These are phyloP conservation scores for Pinus tabuliformis DNA, from an alignment of 75 land plant genomes.

Conservation along the genomic window DNA sequence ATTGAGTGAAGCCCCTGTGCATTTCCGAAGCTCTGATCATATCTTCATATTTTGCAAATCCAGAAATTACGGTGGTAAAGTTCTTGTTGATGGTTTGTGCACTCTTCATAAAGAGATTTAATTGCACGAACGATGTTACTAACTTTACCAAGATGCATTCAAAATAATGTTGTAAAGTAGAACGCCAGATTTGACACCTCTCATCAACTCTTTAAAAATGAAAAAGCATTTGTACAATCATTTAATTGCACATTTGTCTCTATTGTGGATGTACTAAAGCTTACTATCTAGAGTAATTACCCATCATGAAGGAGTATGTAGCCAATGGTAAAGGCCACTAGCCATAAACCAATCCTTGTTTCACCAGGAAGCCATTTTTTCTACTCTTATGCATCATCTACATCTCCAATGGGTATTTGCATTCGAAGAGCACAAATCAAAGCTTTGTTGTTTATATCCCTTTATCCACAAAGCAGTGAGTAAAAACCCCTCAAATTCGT, in stretches of 20 bases:
- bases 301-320: too few species aligned
- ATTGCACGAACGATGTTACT: conserved; percentile 81
- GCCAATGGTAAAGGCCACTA: too few species aligned
- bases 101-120: conserved; percentile 50
- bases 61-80: conserved; percentile 87
- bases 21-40: conserved; percentile 65
- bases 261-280: too few species aligned
- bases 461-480: too few species aligned
- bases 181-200: conserved; percentile 13
- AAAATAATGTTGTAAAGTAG: conserved; percentile 85
- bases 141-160: conserved; percentile 80
- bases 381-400: conserved; percentile 14
- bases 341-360: too few species aligned
- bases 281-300: too few species aligned
- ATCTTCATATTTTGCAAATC: conserved; percentile 73
- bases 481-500: too few species aligned
- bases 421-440: neutral
- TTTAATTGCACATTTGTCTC: too few species aligned
- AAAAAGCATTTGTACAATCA: too few species aligned
- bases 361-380: conserved; percentile 2
- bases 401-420: conserved; percentile 14
- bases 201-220: conserved; percentile 2
- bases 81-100: conserved; percentile 71
- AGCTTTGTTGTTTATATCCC: neutral
- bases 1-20: too few species aligned